phyloP scores from a whole-genome alignment of 1,284 basidiomycete species.

The Veloboletus limbatus region DNA sequence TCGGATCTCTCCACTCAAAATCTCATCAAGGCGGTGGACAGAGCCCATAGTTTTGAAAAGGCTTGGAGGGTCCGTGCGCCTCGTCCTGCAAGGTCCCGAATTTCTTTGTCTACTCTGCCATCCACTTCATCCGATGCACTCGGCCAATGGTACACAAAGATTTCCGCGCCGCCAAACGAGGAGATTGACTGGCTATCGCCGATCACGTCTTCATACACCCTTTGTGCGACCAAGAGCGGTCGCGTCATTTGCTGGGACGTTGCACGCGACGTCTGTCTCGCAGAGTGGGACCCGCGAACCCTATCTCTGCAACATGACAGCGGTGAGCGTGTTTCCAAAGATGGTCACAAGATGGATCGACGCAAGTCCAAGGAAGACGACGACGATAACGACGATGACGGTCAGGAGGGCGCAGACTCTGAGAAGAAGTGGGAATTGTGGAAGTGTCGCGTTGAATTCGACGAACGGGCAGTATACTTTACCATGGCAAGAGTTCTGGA shows the following conservation, averaged over 20 bases:
- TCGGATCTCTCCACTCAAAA: conserved; percentile 57
- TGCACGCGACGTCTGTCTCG: conserved; percentile 52
- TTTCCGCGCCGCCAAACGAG: conserved; percentile 59
- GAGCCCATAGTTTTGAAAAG: conserved; percentile 56
- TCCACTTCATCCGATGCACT: conserved; percentile 17
- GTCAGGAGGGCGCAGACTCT: conserved; percentile 4
- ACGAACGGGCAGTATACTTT: conserved; percentile 65
- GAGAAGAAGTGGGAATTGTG: conserved; percentile 62
- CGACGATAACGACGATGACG: conserved; percentile 9
- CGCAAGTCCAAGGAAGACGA: conserved; percentile 11
- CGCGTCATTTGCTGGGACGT: conserved; percentile 78
- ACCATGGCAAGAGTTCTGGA: conserved; percentile 65
- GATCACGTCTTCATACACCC: conserved; percentile 67
- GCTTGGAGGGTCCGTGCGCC: conserved; percentile 62
- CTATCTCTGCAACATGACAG: conserved; percentile 8
- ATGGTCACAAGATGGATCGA: conserved; percentile 9
- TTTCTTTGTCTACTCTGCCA: conserved; percentile 17
- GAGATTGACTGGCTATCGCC: conserved; percentile 74
- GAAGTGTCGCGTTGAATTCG: conserved; percentile 75
- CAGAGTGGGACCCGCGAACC: conserved; percentile 58
- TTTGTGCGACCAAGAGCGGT: conserved; percentile 70
- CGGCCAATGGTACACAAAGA: conserved; percentile 56
- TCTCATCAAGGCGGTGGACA: conserved; percentile 58
- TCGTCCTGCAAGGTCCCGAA: conserved; percentile 40
- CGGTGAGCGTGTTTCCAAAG: conserved; percentile 12